Evolutionary conservation across 345 rosid genomes (phyloP).

Genomic region (Lagerstroemia speciosa): DNA sequence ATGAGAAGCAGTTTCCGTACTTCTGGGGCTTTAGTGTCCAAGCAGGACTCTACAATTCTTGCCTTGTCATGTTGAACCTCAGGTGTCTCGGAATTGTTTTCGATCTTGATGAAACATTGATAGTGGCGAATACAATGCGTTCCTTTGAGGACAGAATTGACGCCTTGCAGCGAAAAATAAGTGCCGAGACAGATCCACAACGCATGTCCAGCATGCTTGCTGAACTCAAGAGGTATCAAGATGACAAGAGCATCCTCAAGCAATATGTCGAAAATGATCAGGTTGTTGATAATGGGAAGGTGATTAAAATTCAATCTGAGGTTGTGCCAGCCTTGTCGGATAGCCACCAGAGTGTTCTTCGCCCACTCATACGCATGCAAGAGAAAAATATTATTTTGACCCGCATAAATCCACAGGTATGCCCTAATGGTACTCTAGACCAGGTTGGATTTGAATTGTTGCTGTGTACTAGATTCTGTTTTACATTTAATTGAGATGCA

Average conservation of each 20-base stretch:
- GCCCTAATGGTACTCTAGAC: background rate
- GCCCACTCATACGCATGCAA: conserved; percentile 78
- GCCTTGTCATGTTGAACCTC: conserved; percentile 82
- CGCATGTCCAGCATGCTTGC: conserved; percentile 64
- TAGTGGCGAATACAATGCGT: conserved; percentile 95
- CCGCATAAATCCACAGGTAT: conserved; percentile 92
- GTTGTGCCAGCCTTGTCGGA: conserved; percentile 74
- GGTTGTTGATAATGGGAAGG: conserved; percentile 87
- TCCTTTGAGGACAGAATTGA: conserved; percentile 93
- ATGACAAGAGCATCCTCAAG: conserved; percentile 79
- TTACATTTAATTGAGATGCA: background rate
- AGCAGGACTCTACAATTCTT: conserved; percentile 64
- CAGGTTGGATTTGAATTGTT: background rate
- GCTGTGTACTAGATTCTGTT: background rate
- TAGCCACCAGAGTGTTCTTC: conserved; percentile 62
- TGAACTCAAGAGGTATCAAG: conserved; percentile 87
- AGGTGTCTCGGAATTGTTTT: conserved; percentile 97
- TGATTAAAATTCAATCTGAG: conserved; percentile 66
- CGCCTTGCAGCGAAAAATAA: conserved; percentile 64
- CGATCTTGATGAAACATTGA: conserved; percentile 94
- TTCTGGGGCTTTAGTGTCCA: conserved; percentile 84
- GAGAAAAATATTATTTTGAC: conserved; percentile 90
- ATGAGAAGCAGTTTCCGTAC: conserved; percentile 47
- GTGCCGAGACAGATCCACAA: conserved; percentile 61
- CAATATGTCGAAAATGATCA: conserved; percentile 90